These are phyloP conservation scores for Forsythia suspensa DNA, from an alignment of 257 asterid species.

Conservation along the genomic window DNA sequence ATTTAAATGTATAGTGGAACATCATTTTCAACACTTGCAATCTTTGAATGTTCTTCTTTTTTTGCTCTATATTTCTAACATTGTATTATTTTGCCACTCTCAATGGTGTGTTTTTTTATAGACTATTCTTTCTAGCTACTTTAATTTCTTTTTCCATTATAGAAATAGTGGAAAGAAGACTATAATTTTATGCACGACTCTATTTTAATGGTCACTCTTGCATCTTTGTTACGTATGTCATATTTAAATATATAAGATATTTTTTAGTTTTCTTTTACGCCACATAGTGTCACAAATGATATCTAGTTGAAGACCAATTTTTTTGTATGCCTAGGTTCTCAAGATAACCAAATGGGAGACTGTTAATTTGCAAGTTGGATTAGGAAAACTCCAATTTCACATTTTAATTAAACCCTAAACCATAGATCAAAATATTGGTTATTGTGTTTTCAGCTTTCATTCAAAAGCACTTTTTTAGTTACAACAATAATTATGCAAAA, in stretches of 20 bases:
- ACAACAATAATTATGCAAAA: background rate
- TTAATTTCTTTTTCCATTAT: slow-evolving; percentile 7
- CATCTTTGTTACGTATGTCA: background rate
- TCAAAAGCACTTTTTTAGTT: background rate
- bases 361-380: background rate
- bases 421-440: slow-evolving; percentile 2
- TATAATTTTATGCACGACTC: background rate
- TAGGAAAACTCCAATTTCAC: background rate
- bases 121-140: background rate
- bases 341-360: background rate
- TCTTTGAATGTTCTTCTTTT: slow-evolving; percentile 7
- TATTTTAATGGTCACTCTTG: background rate
- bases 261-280: background rate
- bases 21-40: slow-evolving; percentile 37
- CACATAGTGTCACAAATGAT: background rate
- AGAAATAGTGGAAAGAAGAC: background rate
- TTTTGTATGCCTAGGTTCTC: background rate
- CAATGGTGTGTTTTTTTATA: slow-evolving; percentile 5
- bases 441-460: background rate
- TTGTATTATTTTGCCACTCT: slow-evolving; percentile 27
- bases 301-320: background rate
- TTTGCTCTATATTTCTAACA: slow-evolving; percentile 22
- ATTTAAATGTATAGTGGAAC: slow-evolving; percentile 23
- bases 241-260: background rate
- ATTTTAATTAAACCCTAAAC: slow-evolving; percentile 14